A percentile compares a stretch with the other conserved stretches of the same genome.
These are phyloP conservation scores for Nigrospora oryzae DNA, from an alignment of 2,329 filamentous ascomycete species.

Conservation along the genomic window DNA sequence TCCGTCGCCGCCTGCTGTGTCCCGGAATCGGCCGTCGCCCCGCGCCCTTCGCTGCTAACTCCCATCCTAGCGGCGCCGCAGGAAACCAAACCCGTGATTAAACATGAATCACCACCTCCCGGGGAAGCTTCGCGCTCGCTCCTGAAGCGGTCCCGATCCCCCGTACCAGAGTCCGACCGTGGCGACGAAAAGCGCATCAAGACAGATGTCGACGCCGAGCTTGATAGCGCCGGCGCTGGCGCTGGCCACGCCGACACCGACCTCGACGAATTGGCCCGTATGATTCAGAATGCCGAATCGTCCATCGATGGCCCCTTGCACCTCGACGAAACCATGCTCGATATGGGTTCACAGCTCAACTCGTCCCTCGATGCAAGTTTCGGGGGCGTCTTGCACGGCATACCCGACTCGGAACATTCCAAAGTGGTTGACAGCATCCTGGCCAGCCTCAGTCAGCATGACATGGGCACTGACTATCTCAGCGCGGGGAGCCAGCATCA, in stretches of 20 bases:
- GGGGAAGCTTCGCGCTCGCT: slow-evolving; percentile 10
- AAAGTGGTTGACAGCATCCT: background rate
- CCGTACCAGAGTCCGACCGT: slow-evolving; percentile 2
- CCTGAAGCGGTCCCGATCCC: slow-evolving; percentile 15
- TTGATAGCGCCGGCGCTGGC: slow-evolving; percentile 10
- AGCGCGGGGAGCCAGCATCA: slow-evolving; percentile 2
- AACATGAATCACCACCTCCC: slow-evolving; percentile 13
- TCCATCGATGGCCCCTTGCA: background rate
- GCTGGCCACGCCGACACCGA: background rate
- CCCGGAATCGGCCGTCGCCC: too few species aligned
- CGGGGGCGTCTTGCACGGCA: too few species aligned
- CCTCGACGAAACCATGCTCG: background rate
- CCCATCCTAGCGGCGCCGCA: too few species aligned
- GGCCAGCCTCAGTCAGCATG: background rate
- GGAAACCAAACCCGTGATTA: slow-evolving; percentile 14
- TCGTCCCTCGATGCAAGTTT: too few species aligned
- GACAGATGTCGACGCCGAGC: slow-evolving; percentile 10
- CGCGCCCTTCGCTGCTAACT: too few species aligned
- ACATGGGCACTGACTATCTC: too few species aligned
- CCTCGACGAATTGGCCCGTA: slow-evolving; percentile 3
- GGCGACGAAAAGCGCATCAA: slow-evolving; percentile 19
- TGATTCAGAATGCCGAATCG: slow-evolving; percentile 1
- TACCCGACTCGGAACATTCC: too few species aligned
- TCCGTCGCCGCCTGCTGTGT: too few species aligned
- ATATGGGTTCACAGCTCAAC: background rate